These are phyloP conservation scores for Aureobasidium uvarum DNA, from an alignment of 2,329 filamentous ascomycete species.

Conservation along the genomic window DNA sequence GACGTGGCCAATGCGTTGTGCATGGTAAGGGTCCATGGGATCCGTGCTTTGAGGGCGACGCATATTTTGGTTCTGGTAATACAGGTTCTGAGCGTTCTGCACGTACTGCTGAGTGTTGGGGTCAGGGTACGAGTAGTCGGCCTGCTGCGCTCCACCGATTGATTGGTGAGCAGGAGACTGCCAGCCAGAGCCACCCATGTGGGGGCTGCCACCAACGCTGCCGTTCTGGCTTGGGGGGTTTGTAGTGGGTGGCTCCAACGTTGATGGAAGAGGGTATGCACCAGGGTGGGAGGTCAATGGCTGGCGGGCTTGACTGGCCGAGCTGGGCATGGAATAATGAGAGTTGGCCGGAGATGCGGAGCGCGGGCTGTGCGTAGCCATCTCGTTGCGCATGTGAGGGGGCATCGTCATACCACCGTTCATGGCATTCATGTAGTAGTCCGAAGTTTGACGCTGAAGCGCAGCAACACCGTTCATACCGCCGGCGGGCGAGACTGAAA, in stretches of 20 bases:
- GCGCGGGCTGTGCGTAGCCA: constrained; percentile 67
- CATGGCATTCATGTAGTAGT: constrained; percentile 78
- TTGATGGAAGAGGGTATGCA: constrained; percentile 58
- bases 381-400: constrained; percentile 74
- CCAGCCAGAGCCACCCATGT: constrained; percentile 80
- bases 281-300: constrained; percentile 81
- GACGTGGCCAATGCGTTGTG: constrained; percentile 58
- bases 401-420: constrained; percentile 60
- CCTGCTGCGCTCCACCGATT: constrained; percentile 62
- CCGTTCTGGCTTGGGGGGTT: constrained; percentile 71
- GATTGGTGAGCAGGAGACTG: constrained; percentile 75
- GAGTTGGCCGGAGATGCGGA: constrained; percentile 62
- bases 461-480: constrained; percentile 68
- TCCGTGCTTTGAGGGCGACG: constrained; percentile 72
- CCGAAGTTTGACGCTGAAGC: constrained; percentile 65
- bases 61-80: constrained; percentile 67
- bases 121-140: constrained; percentile 82
- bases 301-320: constrained; percentile 48
- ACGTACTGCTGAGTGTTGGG: constrained; percentile 51
- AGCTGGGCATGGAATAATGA: constrained; percentile 59
- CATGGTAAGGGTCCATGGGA: constrained; percentile 56
- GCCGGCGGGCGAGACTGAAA: constrained; percentile 76
- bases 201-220: constrained; percentile 80
- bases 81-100: constrained; percentile 65
- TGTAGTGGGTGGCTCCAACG: constrained; percentile 74